A percentile compares a stretch with the other conserved stretches of the same genome.
phyloP scores from a whole-genome alignment of 371 early-diverging fungal species.

The Dinochytrium kinnereticum region DNA sequence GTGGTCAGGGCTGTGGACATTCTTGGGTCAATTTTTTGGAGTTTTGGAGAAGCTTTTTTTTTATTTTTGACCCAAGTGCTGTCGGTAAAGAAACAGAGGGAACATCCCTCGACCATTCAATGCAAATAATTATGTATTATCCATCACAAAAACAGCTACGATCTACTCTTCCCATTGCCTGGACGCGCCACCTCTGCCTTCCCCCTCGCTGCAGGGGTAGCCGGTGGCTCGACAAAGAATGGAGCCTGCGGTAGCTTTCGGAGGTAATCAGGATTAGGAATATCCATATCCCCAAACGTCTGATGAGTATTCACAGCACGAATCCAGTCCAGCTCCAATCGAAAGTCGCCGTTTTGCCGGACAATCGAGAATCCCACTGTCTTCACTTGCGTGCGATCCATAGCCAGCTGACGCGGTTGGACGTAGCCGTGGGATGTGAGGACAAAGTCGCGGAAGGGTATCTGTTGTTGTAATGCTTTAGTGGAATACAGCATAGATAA shows the following conservation, averaged over 20 bases:
- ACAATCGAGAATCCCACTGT: conserved; percentile 88
- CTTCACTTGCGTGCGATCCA: conserved; percentile 83
- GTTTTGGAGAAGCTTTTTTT: too few species aligned
- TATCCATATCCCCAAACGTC: conserved; percentile 74
- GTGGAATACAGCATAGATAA: neutral
- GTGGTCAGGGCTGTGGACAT: neutral
- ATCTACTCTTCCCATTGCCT: too few species aligned
- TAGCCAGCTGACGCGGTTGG: conserved; percentile 76
- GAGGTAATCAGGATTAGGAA: conserved; percentile 28
- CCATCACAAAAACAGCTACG: neutral
- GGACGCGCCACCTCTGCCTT: neutral
- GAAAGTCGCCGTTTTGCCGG: conserved; percentile 83
- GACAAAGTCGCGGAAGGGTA: conserved; percentile 91
- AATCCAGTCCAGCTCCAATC: conserved; percentile 89
- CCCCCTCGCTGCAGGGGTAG: neutral
- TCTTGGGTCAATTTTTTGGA: neutral
- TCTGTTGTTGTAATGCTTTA: conserved; percentile 48
- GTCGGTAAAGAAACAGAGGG: too few species aligned
- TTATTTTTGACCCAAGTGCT: too few species aligned
- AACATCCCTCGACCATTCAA: too few species aligned
- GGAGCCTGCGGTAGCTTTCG: neutral
- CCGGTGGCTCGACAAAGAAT: neutral
- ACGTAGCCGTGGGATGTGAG: conserved; percentile 87
- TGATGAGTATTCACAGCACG: conserved; percentile 77
- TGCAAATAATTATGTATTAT: too few species aligned